These are phyloP conservation scores for Kodamaea plutei DNA, from an alignment of 1,139 yeast species.

Conservation along the genomic window DNA sequence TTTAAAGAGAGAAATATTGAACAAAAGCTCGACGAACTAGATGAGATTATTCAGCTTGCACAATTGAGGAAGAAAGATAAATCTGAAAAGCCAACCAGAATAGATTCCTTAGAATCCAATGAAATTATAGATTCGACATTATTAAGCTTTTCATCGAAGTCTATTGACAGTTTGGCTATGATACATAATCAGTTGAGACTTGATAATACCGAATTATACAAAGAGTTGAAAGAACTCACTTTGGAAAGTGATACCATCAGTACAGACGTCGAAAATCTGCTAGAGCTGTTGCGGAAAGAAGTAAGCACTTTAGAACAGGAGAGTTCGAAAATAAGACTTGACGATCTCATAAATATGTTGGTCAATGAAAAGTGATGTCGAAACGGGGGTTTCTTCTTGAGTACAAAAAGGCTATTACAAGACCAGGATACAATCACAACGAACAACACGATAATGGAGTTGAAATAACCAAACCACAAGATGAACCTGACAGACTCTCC, in stretches of 20 bases:
- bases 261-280: conserved; percentile 20
- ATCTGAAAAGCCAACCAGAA: conserved; percentile 22
- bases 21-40: conserved; percentile 58
- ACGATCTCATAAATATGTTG: conserved; percentile 10
- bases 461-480: too few species aligned
- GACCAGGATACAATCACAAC: too few species aligned
- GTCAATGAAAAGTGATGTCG: background rate
- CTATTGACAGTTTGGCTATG: conserved; percentile 29
- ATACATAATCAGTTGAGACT: conserved; percentile 34
- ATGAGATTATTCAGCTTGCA: conserved; percentile 59
- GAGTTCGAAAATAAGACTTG: conserved; percentile 19
- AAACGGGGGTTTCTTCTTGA: too few species aligned
- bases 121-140: conserved; percentile 35
- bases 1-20: conserved; percentile 60
- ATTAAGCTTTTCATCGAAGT: conserved; percentile 20
- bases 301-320: conserved; percentile 25
- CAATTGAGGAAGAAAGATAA: conserved; percentile 21
- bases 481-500: too few species aligned
- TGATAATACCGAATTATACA: conserved; percentile 32
- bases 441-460: too few species aligned
- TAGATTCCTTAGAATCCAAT: conserved; percentile 30
- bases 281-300: conserved; percentile 25
- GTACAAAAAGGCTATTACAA: too few species aligned
- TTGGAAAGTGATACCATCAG: conserved; percentile 21
- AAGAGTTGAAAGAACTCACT: conserved; percentile 21